phyloP scores from a whole-genome alignment of 768 basidiomycete species.

The Mycena latifolia region DNA sequence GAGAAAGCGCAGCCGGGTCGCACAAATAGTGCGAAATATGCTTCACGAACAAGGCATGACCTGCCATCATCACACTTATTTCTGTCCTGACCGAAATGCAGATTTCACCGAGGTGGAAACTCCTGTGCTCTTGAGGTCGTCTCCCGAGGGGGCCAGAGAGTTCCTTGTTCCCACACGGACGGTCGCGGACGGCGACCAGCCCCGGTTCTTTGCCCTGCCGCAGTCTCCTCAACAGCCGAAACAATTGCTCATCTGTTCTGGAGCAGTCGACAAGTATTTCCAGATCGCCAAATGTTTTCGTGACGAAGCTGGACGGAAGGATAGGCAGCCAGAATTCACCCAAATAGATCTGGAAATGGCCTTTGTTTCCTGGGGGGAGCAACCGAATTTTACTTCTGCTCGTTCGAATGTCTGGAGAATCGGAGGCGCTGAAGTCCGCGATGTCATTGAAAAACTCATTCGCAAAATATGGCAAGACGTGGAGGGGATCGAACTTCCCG shows the following conservation, averaged over 20 bases:
- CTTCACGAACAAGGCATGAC: constrained; percentile 79
- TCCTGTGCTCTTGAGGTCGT: constrained; percentile 89
- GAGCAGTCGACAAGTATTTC: constrained; percentile 90
- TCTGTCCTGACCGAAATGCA: constrained; percentile 46
- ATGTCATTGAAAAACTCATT: constrained; percentile 82
- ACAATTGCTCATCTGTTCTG: constrained; percentile 92
- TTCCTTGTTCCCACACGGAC: constrained; percentile 89
- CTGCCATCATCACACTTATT: constrained; percentile 10
- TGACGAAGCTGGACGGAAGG: constrained; percentile 95
- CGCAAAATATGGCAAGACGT: constrained; percentile 81
- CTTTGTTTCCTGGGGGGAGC: constrained; percentile 85
- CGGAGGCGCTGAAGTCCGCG: constrained; percentile 86
- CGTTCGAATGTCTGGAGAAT: constrained; percentile 76
- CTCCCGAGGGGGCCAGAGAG: constrained; percentile 95
- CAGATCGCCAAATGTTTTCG: constrained; percentile 96
- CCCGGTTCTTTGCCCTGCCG: constrained; percentile 87
- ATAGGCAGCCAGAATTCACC: constrained; percentile 97
- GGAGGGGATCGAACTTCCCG: constrained; percentile 71
- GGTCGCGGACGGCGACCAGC: constrained; percentile 46
- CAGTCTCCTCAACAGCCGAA: constrained; percentile 98
- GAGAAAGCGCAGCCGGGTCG: constrained; percentile 85
- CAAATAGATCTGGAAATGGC: constrained; percentile 98
- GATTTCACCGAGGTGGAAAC: constrained; percentile 96
- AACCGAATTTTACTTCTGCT: constrained; percentile 36
- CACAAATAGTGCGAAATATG: constrained; percentile 78